Evolutionary conservation across 1,284 basidiomycete genomes (phyloP).

Genomic region (Coniferiporia weirii): DNA sequence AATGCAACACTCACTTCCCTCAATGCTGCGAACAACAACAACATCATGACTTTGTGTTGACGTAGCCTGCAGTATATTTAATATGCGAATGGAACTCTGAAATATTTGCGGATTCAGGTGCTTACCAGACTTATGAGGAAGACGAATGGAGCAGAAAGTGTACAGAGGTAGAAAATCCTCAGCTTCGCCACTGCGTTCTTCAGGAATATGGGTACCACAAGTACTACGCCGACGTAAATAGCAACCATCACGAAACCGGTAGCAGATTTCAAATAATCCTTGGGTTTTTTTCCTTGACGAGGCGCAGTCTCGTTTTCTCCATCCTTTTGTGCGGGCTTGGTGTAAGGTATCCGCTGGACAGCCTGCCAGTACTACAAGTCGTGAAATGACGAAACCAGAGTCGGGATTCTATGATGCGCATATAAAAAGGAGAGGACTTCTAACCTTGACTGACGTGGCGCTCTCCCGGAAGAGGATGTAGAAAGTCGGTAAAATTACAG

Average conservation of each 20-base stretch:
- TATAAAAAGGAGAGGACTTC: not conserved
- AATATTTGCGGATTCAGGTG: too few species aligned
- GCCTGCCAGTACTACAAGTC: not conserved
- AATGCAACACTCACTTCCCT: too few species aligned
- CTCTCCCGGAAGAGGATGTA: not conserved
- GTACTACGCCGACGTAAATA: not conserved
- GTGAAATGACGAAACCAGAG: not conserved
- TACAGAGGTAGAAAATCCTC: not conserved
- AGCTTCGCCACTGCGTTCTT: not conserved
- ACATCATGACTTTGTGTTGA: not conserved
- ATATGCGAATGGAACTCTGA: not conserved
- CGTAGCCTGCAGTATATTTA: not conserved
- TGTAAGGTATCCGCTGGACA: not conserved
- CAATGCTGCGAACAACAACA: too few species aligned
- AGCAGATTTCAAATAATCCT: not conserved
- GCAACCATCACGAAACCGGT: not conserved
- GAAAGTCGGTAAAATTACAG: not conserved
- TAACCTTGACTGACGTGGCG: not conserved
- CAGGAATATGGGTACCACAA: not conserved
- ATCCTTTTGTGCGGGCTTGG: not conserved
- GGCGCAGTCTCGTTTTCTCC: not conserved
- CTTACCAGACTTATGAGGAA: not conserved
- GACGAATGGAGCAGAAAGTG: not conserved
- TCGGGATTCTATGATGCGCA: not conserved
- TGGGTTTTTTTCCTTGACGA: not conserved